These are phyloP conservation scores for Biancaea sappan DNA, from an alignment of 306 rosid genomes.

Conservation along the genomic window DNA sequence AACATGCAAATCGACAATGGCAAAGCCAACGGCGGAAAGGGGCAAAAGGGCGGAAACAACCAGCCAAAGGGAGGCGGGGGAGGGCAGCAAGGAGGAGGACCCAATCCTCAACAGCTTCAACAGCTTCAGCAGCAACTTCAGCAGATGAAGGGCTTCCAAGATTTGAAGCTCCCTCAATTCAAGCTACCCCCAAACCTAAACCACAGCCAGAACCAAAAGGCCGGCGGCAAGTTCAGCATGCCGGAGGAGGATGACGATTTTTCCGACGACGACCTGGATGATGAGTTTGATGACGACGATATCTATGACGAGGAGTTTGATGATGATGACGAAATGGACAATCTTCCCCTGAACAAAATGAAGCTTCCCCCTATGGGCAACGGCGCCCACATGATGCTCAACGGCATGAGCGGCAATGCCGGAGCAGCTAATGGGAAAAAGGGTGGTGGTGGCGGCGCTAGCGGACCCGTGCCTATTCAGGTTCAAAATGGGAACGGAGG, in stretches of 20 bases:
- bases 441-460: conserved; percentile 28
- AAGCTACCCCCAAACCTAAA: conserved; percentile 41
- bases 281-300: conserved; percentile 34
- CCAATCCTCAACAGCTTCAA: conserved; percentile 27
- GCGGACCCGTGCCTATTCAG: conserved; percentile 26
- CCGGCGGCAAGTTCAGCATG: conserved; percentile 44
- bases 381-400: conserved; percentile 43
- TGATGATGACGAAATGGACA: conserved; percentile 55
- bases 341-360: conserved; percentile 39
- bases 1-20: conserved; percentile 57
- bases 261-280: conserved; percentile 44
- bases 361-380: conserved; percentile 36
- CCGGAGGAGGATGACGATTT: conserved; percentile 42
- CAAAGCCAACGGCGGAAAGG: conserved; percentile 45
- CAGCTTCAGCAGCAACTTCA: conserved; percentile 51
- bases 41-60: conserved; percentile 55
- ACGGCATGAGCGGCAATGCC: conserved; percentile 43
- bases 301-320: conserved; percentile 39
- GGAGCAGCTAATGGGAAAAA: conserved; percentile 27
- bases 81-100: conserved; percentile 7
- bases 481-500: conserved; percentile 44
- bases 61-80: conserved; percentile 48
- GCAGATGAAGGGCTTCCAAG: conserved; percentile 57
- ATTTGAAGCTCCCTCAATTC: conserved; percentile 59
- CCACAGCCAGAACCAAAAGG: conserved; percentile 45